Percentiles rank a stretch among this genome's conserved stretches.
phyloP scores from a whole-genome alignment of 1,284 basidiomycete genomes.

The Fomitopsis schrenkii region DNA sequence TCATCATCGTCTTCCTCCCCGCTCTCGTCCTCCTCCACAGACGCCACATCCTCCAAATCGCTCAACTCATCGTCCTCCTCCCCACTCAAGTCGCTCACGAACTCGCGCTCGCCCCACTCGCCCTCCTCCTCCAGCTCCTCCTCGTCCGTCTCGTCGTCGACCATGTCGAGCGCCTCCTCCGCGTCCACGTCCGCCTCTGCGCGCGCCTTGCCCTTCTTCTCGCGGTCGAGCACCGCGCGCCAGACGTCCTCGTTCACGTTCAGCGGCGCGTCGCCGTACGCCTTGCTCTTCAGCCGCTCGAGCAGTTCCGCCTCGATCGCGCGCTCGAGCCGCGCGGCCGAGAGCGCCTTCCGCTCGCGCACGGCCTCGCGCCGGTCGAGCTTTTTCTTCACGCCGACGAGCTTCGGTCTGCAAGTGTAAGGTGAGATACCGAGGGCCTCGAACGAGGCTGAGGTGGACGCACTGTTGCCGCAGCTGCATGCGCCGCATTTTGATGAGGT shows the following conservation, averaged over 20 bases:
- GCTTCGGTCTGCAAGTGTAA: conserved; percentile 67
- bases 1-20: conserved; percentile 26
- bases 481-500: conserved; percentile 96
- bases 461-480: conserved; percentile 88
- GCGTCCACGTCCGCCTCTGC: conserved; percentile 29
- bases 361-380: conserved; percentile 92
- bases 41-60: conserved; percentile 69
- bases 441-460: conserved; percentile 29
- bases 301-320: conserved; percentile 96
- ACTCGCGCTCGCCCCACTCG: conserved; percentile 74
- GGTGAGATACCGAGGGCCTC: neutral
- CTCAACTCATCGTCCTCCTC: conserved; percentile 57
- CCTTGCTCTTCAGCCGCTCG: conserved; percentile 92
- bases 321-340: conserved; percentile 90
- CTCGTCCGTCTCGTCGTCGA: conserved; percentile 49
- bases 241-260: conserved; percentile 99
- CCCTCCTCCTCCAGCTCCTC: conserved; percentile 54
- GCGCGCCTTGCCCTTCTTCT: conserved; percentile 48
- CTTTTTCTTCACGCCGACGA: conserved; percentile 97
- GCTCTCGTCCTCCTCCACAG: conserved; percentile 35
- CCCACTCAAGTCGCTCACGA: conserved; percentile 81
- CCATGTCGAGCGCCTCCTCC: conserved; percentile 41
- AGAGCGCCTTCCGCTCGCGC: conserved; percentile 93
- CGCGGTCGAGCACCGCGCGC: conserved; percentile 84
- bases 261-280: conserved; percentile 95